Conservation (phyloP, 768 basidiomycete genomes). For the Naganishia kalamii region DNA sequence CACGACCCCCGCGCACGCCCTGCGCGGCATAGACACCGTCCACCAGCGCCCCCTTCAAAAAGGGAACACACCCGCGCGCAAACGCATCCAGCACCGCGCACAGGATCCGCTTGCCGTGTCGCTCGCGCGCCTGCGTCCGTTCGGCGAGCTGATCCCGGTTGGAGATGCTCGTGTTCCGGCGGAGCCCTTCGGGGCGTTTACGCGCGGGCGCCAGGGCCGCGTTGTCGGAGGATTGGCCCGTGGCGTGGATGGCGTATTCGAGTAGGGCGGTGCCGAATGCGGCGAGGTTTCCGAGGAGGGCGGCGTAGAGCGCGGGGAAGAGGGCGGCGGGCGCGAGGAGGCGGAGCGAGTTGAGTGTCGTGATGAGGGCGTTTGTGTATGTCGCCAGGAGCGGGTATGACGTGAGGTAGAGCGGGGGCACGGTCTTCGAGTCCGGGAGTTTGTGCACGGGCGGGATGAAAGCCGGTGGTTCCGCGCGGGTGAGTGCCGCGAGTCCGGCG, state of each 20-base stretch:
- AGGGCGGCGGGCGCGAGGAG: slow-evolving; percentile 66
- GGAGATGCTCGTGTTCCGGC: slow-evolving; percentile 21
- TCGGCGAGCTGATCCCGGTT: slow-evolving; percentile 35
- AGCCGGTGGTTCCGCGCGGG: slow-evolving; percentile 10
- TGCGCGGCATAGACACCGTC: slow-evolving; percentile 64
- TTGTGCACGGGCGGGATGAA: slow-evolving; percentile 20
- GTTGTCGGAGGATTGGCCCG: neutral
- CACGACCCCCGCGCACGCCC: neutral
- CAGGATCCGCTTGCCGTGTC: slow-evolving; percentile 44
- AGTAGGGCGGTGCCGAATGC: slow-evolving; percentile 52
- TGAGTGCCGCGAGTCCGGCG: neutral
- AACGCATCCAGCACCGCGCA: slow-evolving; percentile 57
- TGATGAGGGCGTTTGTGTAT: slow-evolving; percentile 65
- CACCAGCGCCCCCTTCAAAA: slow-evolving; percentile 61
- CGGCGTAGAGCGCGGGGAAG: slow-evolving; percentile 51
- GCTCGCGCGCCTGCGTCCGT: slow-evolving; percentile 37
- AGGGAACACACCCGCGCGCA: slow-evolving; percentile 62
- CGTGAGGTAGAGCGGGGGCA: slow-evolving; percentile 65
- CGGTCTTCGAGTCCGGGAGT: slow-evolving; percentile 47
- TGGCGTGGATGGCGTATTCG: slow-evolving; percentile 43
- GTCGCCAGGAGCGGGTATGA: slow-evolving; percentile 70
- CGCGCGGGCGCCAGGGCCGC: slow-evolving; percentile 8
- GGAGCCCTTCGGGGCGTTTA: slow-evolving; percentile 17
- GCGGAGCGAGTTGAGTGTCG: slow-evolving; percentile 71
- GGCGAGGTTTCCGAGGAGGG: slow-evolving; percentile 56